A percentile compares a stretch with the other conserved stretches of the same genome.
phyloP scores from a whole-genome alignment of 177 flowering plant species.

The Telopea speciosissima region DNA sequence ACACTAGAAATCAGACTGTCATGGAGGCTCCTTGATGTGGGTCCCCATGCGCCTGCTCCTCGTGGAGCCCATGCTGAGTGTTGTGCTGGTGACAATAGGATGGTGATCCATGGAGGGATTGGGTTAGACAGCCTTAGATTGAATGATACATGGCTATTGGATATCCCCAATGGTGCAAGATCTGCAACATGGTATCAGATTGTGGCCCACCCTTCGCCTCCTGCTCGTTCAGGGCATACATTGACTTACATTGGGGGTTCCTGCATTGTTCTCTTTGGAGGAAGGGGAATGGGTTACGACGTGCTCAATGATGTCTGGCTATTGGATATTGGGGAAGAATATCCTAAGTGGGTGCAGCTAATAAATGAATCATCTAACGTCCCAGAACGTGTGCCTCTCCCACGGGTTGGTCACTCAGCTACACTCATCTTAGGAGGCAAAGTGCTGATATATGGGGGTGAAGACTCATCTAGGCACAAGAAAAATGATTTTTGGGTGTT shows the following conservation, averaged over 20 bases:
- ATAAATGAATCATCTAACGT: slow-evolving; percentile 31
- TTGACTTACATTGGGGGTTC: slow-evolving; percentile 55
- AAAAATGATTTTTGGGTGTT: slow-evolving; percentile 85
- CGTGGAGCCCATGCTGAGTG: slow-evolving; percentile 96
- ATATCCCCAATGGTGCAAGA: slow-evolving; percentile 45
- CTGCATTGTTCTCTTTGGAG: slow-evolving; percentile 66
- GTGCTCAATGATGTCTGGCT: slow-evolving; percentile 85
- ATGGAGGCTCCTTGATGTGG: slow-evolving; percentile 70
- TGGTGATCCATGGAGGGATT: slow-evolving; percentile 91
- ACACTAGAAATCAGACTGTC: slow-evolving; percentile 39
- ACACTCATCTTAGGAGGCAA: slow-evolving; percentile 58
- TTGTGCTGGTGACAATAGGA: slow-evolving; percentile 40
- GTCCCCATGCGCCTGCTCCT: slow-evolving; percentile 56
- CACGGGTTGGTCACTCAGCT: slow-evolving; percentile 95
- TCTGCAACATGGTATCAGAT: slow-evolving; percentile 63
- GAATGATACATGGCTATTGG: slow-evolving; percentile 78
- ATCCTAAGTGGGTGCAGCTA: slow-evolving; percentile 50
- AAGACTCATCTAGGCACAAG: slow-evolving; percentile 66
- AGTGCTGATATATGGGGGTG: slow-evolving; percentile 81
- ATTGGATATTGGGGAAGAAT: slow-evolving; percentile 38
- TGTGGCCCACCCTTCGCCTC: slow-evolving; percentile 46
- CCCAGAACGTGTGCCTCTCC: slow-evolving; percentile 50
- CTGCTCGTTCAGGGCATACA: slow-evolving; percentile 89
- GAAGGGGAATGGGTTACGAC: slow-evolving; percentile 77
- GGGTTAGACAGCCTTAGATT: slow-evolving; percentile 56